Conservation (phyloP, 139 green algal genomes). For the Chlorella sorokiniana region DNA sequence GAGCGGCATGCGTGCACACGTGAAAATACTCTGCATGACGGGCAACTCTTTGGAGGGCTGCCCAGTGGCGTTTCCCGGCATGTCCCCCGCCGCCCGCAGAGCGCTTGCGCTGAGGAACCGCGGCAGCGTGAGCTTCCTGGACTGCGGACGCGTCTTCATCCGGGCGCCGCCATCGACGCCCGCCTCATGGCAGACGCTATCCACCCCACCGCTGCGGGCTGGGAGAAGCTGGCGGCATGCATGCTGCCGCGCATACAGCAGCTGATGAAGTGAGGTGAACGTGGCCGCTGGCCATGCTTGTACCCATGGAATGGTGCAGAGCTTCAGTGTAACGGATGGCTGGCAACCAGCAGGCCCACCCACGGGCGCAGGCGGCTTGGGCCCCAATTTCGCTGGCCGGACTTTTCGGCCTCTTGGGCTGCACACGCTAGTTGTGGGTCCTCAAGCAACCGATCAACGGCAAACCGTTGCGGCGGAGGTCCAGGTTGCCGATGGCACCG, state of each 20-base stretch:
- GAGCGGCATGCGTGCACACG: too few relatives aligned
- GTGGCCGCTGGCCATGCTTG: not conserved
- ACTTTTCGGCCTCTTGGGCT: too few relatives aligned
- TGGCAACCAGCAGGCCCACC: too few relatives aligned
- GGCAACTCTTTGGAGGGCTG: not conserved
- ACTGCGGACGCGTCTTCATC: constrained; percentile 11
- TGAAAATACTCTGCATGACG: too few relatives aligned
- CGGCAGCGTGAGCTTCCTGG: not conserved
- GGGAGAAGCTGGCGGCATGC: constrained; percentile 19
- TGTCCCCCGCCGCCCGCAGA: not conserved
- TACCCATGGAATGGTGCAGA: too few relatives aligned
- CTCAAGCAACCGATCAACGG: too few relatives aligned
- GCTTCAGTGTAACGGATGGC: too few relatives aligned
- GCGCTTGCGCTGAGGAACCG: not conserved
- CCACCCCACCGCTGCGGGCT: constrained; percentile 14
- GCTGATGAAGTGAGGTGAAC: not conserved
- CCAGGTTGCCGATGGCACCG: too few relatives aligned
- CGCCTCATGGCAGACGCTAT: constrained; percentile 12
- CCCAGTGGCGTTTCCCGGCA: not conserved
- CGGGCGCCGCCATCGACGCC: not conserved
- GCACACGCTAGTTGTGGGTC: too few relatives aligned
- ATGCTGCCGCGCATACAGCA: not conserved
- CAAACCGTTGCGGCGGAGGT: too few relatives aligned
- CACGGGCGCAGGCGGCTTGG: too few relatives aligned
- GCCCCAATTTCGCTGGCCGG: too few relatives aligned